A percentile compares a stretch with the other conserved stretches of the same genome.
phyloP scores from a whole-genome alignment of 2,329 filamentous ascomycete species.

The Clarireedia paspali region DNA sequence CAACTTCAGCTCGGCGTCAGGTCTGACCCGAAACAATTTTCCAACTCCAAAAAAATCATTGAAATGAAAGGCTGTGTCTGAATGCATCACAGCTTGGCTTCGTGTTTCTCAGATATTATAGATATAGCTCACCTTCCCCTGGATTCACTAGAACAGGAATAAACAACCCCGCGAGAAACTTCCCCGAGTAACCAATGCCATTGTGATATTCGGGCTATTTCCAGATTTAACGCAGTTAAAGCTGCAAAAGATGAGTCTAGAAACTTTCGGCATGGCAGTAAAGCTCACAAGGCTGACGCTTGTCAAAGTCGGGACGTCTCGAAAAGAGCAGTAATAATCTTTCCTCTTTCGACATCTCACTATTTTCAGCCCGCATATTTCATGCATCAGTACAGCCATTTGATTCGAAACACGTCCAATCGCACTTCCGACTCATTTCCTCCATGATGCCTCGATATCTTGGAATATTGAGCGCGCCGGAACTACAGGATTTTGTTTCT shows the following conservation, averaged over 20 bases:
- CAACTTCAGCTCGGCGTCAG: conserved; percentile 7
- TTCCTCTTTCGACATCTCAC: background rate
- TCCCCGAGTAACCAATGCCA: background rate
- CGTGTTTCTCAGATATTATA: background rate
- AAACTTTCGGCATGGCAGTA: background rate
- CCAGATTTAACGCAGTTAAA: background rate
- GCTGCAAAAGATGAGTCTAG: background rate
- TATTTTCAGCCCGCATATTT: background rate
- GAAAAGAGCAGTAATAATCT: background rate
- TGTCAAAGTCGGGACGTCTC: background rate
- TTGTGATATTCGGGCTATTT: background rate
- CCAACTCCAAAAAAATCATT: background rate
- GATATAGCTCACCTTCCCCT: background rate
- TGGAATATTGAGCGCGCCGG: background rate
- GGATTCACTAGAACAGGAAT: background rate
- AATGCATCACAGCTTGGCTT: background rate
- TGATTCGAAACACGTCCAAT: conserved; percentile 2
- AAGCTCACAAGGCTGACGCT: conserved; percentile 2
- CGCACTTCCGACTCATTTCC: background rate
- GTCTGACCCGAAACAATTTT: background rate
- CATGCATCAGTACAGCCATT: background rate
- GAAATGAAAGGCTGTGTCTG: background rate
- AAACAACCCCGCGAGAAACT: background rate
- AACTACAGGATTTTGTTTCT: background rate
- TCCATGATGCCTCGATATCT: background rate